phyloP scores from a whole-genome alignment of 1,139 yeast species.

The Petasospora fabianii region DNA sequence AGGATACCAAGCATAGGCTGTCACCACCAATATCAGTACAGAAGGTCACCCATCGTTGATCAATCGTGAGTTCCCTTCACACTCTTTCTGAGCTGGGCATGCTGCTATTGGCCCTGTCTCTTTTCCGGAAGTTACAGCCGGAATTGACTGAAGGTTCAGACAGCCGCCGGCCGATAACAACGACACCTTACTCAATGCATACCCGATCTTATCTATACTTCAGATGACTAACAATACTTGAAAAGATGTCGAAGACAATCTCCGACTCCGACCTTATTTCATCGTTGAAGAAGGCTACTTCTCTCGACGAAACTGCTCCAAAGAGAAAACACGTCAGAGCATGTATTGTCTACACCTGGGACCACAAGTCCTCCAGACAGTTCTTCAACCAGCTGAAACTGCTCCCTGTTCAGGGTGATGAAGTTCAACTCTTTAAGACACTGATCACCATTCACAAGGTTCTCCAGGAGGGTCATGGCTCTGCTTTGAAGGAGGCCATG shows the following conservation, averaged over 20 bases:
- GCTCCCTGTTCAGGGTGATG: slow-evolving; percentile 78
- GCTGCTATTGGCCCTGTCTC: too few species aligned
- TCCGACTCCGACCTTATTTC: slow-evolving; percentile 56
- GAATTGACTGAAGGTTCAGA: too few species aligned
- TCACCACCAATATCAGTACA: too few species aligned
- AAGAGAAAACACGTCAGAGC: slow-evolving; percentile 93
- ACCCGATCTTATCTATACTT: background rate
- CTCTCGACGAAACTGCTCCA: slow-evolving; percentile 85
- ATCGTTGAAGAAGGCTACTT: slow-evolving; percentile 83
- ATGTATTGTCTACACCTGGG: slow-evolving; percentile 96
- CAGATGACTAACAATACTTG: background rate
- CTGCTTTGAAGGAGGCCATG: slow-evolving; percentile 78
- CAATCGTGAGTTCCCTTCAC: too few species aligned
- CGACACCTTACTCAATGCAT: background rate
- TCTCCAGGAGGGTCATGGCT: slow-evolving; percentile 94
- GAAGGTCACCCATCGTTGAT: too few species aligned
- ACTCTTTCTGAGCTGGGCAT: too few species aligned
- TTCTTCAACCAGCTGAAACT: slow-evolving; percentile 85
- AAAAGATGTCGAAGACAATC: slow-evolving; percentile 26
- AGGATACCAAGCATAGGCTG: too few species aligned
- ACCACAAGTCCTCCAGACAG: slow-evolving; percentile 79
- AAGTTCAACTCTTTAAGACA: slow-evolving; percentile 84
- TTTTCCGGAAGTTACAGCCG: too few species aligned
- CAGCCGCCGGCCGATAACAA: background rate
- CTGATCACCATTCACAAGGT: slow-evolving; percentile 86